Evolutionary conservation across 352 stramenopile genomes (phyloP).

Genomic region (Phytophthora meadii): DNA sequence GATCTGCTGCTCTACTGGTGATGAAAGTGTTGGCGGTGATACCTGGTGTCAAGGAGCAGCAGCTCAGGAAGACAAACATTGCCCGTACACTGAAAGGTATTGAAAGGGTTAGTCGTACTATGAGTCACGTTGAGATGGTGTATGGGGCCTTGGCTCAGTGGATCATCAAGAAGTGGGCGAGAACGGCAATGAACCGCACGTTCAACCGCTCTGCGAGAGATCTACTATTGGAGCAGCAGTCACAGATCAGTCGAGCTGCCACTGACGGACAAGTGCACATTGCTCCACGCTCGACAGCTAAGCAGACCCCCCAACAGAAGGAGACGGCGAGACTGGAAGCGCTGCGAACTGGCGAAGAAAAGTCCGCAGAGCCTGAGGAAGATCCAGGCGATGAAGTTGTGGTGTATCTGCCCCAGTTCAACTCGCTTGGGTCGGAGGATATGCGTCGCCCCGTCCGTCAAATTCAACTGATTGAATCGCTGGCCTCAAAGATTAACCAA

Average conservation of each 20-base stretch:
- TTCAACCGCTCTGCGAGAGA: slow-evolving; percentile 50
- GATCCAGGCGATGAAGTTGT: slow-evolving; percentile 44
- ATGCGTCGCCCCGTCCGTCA: slow-evolving; percentile 57
- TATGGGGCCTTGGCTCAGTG: slow-evolving; percentile 64
- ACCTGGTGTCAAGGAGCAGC: slow-evolving; percentile 60
- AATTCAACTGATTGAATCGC: slow-evolving; percentile 61
- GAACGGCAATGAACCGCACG: slow-evolving; percentile 50
- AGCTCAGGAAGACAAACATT: slow-evolving; percentile 64
- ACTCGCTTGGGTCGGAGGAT: slow-evolving; percentile 70
- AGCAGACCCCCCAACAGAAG: slow-evolving; percentile 29
- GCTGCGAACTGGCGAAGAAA: slow-evolving; percentile 22
- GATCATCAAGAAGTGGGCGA: slow-evolving; percentile 70
- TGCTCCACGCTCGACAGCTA: slow-evolving; percentile 7
- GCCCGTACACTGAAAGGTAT: slow-evolving; percentile 60
- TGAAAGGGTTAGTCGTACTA: slow-evolving; percentile 42
- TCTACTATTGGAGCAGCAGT: slow-evolving; percentile 49
- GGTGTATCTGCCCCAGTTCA: slow-evolving; percentile 64
- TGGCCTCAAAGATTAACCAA: slow-evolving; percentile 58
- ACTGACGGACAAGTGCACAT: slow-evolving; percentile 45
- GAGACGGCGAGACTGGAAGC: slow-evolving; percentile 42
- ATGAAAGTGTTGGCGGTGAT: slow-evolving; percentile 67
- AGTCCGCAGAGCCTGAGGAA: slow-evolving; percentile 15
- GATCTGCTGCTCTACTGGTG: slow-evolving; percentile 53
- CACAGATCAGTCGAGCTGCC: slow-evolving; percentile 40
- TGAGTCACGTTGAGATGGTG: slow-evolving; percentile 47